Percentiles rank a stretch among this genome's conserved stretches.
Conservation (phyloP, 129 eudicot genomes). For the Arctium minus region DNA sequence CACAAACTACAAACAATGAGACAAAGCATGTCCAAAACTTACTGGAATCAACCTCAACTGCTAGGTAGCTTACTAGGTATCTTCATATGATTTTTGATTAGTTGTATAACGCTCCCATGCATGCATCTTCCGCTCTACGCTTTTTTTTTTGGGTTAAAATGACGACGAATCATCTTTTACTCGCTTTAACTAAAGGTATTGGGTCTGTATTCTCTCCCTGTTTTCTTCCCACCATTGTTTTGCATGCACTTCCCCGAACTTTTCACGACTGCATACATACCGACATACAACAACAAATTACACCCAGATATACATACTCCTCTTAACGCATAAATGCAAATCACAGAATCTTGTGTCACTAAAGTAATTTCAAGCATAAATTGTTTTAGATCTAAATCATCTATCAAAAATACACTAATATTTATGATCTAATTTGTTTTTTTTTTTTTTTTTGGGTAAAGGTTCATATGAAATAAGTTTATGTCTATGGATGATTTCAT, state of each 20-base stretch:
- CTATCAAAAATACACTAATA: too few relatives aligned
- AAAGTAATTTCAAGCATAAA: neutral
- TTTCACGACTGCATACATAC: conserved; percentile 62
- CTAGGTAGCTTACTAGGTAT: neutral
- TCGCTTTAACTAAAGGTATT: conserved; percentile 57
- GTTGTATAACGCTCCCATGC: neutral
- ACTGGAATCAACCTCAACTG: neutral
- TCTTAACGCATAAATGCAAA: too few relatives aligned
- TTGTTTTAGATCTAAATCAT: too few relatives aligned
- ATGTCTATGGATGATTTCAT: neutral
- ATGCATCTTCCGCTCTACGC: neutral
- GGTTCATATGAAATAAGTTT: too few relatives aligned
- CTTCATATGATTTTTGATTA: neutral
- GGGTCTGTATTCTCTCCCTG: conserved; percentile 94
- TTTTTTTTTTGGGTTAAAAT: neutral
- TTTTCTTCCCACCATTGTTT: conserved; percentile 97
- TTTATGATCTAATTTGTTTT: too few relatives aligned
- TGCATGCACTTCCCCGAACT: conserved; percentile 84
- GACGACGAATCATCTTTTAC: neutral
- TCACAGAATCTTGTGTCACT: neutral
- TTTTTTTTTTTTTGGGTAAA: too few relatives aligned
- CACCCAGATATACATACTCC: neutral
- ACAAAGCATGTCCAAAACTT: neutral
- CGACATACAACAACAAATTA: neutral
- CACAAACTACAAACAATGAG: neutral